phyloP scores from a whole-genome alignment of 2,329 filamentous ascomycete species.

The Sclerotinia minor region DNA sequence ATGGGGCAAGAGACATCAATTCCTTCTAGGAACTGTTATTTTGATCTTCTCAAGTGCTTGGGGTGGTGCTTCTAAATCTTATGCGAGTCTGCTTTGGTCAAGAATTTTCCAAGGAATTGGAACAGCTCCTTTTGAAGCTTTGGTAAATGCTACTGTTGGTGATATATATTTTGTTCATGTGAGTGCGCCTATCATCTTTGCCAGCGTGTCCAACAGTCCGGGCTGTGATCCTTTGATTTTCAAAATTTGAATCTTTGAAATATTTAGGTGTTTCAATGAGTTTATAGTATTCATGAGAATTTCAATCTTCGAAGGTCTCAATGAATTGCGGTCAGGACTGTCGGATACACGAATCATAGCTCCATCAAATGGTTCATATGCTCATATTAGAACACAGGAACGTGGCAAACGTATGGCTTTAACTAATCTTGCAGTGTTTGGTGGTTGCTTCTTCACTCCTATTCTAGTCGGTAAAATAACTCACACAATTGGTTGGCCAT shows the following conservation, averaged over 20 bases:
- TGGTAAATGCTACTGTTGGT: conserved; percentile 85
- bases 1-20: conserved; percentile 90
- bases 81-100: conserved; percentile 72
- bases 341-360: neutral
- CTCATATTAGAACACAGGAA: conserved; percentile 48
- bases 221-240: too few relatives aligned
- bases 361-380: neutral
- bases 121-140: conserved; percentile 82
- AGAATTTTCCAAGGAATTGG: conserved; percentile 84
- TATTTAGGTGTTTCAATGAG: too few relatives aligned
- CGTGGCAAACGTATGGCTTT: conserved; percentile 86
- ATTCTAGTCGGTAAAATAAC: conserved; percentile 91
- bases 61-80: conserved; percentile 68
- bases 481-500: conserved; percentile 72
- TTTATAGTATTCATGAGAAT: too few relatives aligned
- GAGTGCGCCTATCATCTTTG: conserved; percentile 39
- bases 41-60: conserved; percentile 74
- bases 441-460: conserved; percentile 74
- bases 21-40: conserved; percentile 73
- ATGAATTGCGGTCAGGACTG: too few relatives aligned
- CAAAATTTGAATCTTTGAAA: too few relatives aligned
- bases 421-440: conserved; percentile 68
- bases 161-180: conserved; percentile 90
- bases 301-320: too few relatives aligned
- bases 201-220: too few relatives aligned